Evolutionary conservation across 176 grass and related monocot genomes (phyloP), one percentile per base, ranked within the genome.

Genomic region (Alloteropsis semialata): DNA sequence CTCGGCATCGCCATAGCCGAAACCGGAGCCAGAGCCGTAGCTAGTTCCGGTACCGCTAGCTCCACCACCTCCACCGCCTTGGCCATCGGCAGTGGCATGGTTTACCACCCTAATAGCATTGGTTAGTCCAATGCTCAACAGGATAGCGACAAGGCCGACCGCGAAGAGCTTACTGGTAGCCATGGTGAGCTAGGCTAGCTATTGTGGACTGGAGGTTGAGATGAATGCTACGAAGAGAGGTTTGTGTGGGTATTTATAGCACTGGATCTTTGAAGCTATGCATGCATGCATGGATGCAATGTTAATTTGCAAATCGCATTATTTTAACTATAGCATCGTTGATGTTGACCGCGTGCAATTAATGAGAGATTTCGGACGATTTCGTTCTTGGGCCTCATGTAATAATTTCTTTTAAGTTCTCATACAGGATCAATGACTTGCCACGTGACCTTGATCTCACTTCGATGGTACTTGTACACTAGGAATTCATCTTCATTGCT

Each of bases 51-150:
- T 69, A 4, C 73, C 73, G 1, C 38, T 1, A 3, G 17, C 62
- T 3, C 27, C 49, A 13, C 73, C 82, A 3, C 62, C 82, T 18
- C 82, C 82, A 1, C 51, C 17, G 21, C 63, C 83, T 77, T 48
- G 48, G 15, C 62, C 51, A 5, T 77, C 63, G 1, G 83, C 49
- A 2, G 51, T 77, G 36, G 82, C 73, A 27, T 76, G 72, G 5
- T 34, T 84, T 1, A 84, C 82, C 0, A 56, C 33, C 36, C 72
- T 84, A 30, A 76, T 75, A 39, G 72, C 82, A 32, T 55, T 68
- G 49, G 62, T 46, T n/a, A 84, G 10, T 36, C 62, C 49, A 21
- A 69, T 34, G 73, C 82, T 68, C 58, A 84, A 13, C 1, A 84
- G 51, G 5, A 84, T 15, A n/a, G n/a, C n/a, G 6, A 77, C 1